Evolutionary conservation across 495 filamentous ascomycete genomes (phyloP).

Genomic region (Penicillium bialowiezense): DNA sequence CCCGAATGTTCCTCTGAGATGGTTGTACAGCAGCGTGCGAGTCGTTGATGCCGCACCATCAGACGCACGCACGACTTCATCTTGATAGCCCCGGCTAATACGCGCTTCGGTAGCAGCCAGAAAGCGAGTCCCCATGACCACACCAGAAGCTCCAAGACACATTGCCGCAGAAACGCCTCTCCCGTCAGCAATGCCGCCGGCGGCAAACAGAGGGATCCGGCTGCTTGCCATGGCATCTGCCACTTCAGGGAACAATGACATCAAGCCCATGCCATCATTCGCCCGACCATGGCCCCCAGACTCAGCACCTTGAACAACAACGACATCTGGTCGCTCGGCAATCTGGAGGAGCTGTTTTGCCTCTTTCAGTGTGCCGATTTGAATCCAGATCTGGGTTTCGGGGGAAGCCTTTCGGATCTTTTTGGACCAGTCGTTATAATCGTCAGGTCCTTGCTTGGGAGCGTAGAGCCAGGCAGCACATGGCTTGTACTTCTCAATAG

Average conservation of each 20-base stretch:
- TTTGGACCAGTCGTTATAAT: conserved; percentile 55
- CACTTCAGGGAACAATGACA: conserved; percentile 57
- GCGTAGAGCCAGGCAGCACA: conserved; percentile 73
- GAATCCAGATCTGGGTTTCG: conserved; percentile 61
- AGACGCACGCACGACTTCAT: conserved; percentile 55
- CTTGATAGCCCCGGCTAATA: conserved; percentile 56
- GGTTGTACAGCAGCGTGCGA: conserved; percentile 68
- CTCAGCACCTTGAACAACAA: conserved; percentile 72
- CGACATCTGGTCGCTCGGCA: conserved; percentile 54
- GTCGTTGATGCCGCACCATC: conserved; percentile 65
- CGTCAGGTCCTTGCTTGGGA: conserved; percentile 38
- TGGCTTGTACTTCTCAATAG: conserved; percentile 49
- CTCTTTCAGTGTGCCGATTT: conserved; percentile 60
- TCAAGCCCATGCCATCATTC: conserved; percentile 53
- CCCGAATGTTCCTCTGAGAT: conserved; percentile 60
- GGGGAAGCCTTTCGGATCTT: conserved; percentile 44
- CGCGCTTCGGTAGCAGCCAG: conserved; percentile 63
- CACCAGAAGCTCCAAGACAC: conserved; percentile 63
- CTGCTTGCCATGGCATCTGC: conserved; percentile 48
- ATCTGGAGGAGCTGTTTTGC: conserved; percentile 41
- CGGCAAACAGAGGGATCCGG: conserved; percentile 60
- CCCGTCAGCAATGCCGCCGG: conserved; percentile 70
- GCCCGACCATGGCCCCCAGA: conserved; percentile 71
- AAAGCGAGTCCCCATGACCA: conserved; percentile 70
- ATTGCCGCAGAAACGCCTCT: conserved; percentile 63